A percentile compares a stretch with the other conserved stretches of the same genome.
Evolutionary conservation across 169 alveolate species (phyloP).

Genomic region (Amoebophrya sp.): DNA sequence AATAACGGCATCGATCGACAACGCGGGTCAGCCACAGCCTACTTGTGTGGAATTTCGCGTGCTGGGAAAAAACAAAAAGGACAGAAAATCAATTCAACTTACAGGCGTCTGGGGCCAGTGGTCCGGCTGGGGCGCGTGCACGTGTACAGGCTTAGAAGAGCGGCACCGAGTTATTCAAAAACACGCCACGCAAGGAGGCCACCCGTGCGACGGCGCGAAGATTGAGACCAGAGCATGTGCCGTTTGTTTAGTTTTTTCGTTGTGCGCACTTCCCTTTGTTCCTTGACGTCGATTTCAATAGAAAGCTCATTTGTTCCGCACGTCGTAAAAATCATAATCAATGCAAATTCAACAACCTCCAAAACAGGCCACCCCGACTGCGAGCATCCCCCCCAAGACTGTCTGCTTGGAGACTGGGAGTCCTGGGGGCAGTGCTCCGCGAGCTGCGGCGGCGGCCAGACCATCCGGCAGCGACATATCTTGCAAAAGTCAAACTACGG

Average conservation of each 20-base stretch:
- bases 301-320: no score
- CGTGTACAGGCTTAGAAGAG: neutral
- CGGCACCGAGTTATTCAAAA: neutral
- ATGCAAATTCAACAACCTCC: no score
- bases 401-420: neutral
- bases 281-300: no score
- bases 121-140: constrained; percentile 18
- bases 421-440: neutral
- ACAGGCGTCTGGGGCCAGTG: neutral
- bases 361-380: neutral
- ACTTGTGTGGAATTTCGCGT: no score
- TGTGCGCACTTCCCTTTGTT: no score
- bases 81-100: no score
- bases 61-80: no score
- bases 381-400: constrained; percentile 10
- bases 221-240: neutral
- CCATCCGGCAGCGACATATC: neutral
- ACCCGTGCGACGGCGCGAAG: neutral
- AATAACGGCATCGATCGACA: no score
- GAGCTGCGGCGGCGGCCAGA: neutral
- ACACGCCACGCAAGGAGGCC: neutral
- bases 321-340: no score
- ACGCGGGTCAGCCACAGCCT: no score
- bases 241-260: no score
- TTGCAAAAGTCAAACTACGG: neutral